Evolutionary conservation across 1,139 yeast genomes (phyloP).

Genomic region (Yamadazyma membranifaciens): DNA sequence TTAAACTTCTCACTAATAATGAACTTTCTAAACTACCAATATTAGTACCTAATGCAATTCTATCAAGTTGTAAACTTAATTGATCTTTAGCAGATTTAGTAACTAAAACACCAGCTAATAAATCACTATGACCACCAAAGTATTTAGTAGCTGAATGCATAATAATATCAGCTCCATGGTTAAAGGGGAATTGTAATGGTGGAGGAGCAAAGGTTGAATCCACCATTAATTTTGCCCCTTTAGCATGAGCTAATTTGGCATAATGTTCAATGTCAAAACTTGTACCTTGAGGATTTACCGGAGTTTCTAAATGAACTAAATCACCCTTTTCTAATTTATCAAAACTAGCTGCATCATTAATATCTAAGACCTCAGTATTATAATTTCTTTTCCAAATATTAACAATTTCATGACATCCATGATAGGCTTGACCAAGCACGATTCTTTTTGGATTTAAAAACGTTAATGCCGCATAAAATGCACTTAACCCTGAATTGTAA

Average conservation of each 20-base stretch:
- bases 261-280: constrained; percentile 55
- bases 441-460: constrained; percentile 71
- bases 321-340: constrained; percentile 62
- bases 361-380: constrained; percentile 53
- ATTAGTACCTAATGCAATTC: constrained; percentile 72
- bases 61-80: constrained; percentile 32
- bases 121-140: constrained; percentile 93
- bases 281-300: constrained; percentile 81
- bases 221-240: constrained; percentile 56
- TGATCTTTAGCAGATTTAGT: constrained; percentile 53
- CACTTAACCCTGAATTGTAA: constrained; percentile 77
- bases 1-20: constrained; percentile 70
- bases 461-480: constrained; percentile 74
- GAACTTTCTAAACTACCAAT: constrained; percentile 77
- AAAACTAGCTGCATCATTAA: constrained; percentile 40
- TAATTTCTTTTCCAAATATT: constrained; percentile 60
- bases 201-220: constrained; percentile 96
- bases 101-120: constrained; percentile 75
- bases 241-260: constrained; percentile 59
- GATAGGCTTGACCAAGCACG: constrained; percentile 79
- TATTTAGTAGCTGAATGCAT: constrained; percentile 91
- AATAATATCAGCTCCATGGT: constrained; percentile 76
- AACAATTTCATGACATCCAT: constrained; percentile 76
- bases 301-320: constrained; percentile 80
- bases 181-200: constrained; percentile 79